Base-by-base conservation (phyloP, 2,329 filamentous ascomycete genomes). In the Aspergillus ochraceus region DNA sequence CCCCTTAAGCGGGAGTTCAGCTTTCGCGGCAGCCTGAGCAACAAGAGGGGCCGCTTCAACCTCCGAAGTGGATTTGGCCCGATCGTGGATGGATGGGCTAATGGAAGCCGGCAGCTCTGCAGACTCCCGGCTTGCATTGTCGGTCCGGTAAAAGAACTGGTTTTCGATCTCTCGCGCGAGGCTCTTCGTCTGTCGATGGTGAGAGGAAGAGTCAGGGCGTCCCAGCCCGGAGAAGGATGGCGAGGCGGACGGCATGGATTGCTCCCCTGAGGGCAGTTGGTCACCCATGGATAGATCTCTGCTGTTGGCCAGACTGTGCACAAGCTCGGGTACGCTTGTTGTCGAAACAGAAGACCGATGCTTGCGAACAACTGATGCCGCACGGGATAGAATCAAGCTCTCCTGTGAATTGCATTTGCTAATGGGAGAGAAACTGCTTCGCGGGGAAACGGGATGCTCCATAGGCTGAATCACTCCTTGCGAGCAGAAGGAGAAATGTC, bases 381-480 rank as follows among this genome's bases (percentile, higher is more conserved):
- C 77, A 46, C 77, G 77, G 6, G 82, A 84, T 55, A 83, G 73
- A 46, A 84, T 77, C 62, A 84, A 79, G 68, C 82, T 85, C 67
- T 85, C 83, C 59, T 84, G 83, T 5, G 83, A 85, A 68, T 82
- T 84, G 64, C 80, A 81, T 62, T 84, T 84, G 76, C 83, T 85
- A 54, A 83, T 80, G 14, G 79, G 80, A 2, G 81, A 80, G 58
- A 77, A 78, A 64, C 81, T 83, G 66, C 78, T 83, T 26, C 80
- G 79, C 3, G 75, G 73, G 42, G 76, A 78, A 54, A 71, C 65
- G n/a, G 70, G 65, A 52, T 73, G 70, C 32, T 75, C 73, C 26
- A 76, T 75, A 6, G 78, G 77, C 52, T 77, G 76, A 42, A 76
- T 74, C 53, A 75, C 67, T 54, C 76, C 71, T n/a, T 75, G 71